Percentiles rank a stretch among this genome's conserved stretches.
These are phyloP conservation scores for Dillenia suffruticosa DNA, from an alignment of 164 flowering plant species.

Conservation along the genomic window DNA sequence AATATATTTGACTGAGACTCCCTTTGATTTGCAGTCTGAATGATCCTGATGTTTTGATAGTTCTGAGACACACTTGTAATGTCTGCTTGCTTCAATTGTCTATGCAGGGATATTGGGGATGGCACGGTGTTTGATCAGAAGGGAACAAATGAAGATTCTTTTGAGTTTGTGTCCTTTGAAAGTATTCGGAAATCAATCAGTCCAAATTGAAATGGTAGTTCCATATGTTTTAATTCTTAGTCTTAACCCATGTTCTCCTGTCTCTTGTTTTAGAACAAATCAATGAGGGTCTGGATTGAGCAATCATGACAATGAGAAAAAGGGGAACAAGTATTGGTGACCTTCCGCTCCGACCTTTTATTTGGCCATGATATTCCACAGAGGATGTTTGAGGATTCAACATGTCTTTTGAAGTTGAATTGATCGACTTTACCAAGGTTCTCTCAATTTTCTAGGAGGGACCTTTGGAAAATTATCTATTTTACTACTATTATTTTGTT, in stretches of 20 bases:
- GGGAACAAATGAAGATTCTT: slow-evolving; percentile 40
- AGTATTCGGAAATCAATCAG: slow-evolving; percentile 12
- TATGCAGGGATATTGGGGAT: slow-evolving; percentile 32
- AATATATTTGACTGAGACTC: too few relatives aligned
- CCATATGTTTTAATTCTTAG: not conserved
- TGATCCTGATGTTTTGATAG: not conserved
- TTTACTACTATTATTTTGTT: too few relatives aligned
- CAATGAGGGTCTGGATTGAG: slow-evolving; percentile 41
- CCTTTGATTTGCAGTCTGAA: not conserved
- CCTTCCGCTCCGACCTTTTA: slow-evolving; percentile 18
- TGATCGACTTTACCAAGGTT: slow-evolving; percentile 48
- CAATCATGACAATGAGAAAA: slow-evolving; percentile 54
- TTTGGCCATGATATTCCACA: slow-evolving; percentile 10
- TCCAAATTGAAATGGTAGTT: not conserved
- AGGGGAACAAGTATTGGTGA: slow-evolving; percentile 39
- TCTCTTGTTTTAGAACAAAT: slow-evolving; percentile 29
- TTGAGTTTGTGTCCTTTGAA: slow-evolving; percentile 31
- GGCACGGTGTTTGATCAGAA: slow-evolving; percentile 38
- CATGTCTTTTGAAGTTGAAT: slow-evolving; percentile 35
- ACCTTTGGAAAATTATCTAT: too few relatives aligned
- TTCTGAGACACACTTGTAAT: not conserved
- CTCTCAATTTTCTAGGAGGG: not conserved
- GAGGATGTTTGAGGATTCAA: slow-evolving; percentile 13
- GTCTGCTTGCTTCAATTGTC: slow-evolving; percentile 22
- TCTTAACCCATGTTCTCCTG: not conserved